These are phyloP conservation scores for Penicillium sclerotiorum DNA, from an alignment of 2,329 filamentous ascomycete species.

Conservation along the genomic window DNA sequence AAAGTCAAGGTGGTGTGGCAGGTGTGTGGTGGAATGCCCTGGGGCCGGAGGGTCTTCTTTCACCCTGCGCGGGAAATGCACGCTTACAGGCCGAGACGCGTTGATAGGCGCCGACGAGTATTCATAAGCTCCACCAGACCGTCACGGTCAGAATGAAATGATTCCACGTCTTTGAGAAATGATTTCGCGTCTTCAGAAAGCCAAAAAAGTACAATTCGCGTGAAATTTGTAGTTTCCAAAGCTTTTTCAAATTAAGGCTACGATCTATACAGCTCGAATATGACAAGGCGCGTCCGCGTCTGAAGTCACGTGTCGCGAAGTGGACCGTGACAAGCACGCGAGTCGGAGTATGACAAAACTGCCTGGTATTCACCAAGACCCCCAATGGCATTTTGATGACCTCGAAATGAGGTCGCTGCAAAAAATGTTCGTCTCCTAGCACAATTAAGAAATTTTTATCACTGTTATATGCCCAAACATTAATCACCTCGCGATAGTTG, in stretches of 20 bases:
- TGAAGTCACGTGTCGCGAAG: conserved; percentile 22
- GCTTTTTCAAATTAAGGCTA: background rate
- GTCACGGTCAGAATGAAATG: conserved; percentile 12
- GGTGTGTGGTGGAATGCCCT: conserved; percentile 39
- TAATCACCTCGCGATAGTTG: no score
- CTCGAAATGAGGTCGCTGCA: background rate
- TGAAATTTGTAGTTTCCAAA: background rate
- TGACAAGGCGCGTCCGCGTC: conserved; percentile 24
- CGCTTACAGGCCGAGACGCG: conserved; percentile 44
- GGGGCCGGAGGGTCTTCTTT: conserved; percentile 38
- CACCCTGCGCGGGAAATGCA: conserved; percentile 43
- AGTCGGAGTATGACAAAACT: conserved; percentile 20
- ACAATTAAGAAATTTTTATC: background rate
- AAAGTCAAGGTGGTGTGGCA: conserved; percentile 24
- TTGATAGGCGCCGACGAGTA: conserved; percentile 42
- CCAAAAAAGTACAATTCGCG: background rate
- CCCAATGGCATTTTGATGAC: conserved; percentile 4
- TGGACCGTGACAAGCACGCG: conserved; percentile 20
- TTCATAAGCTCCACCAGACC: conserved; percentile 37
- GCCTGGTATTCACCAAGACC: conserved; percentile 3
- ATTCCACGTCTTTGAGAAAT: background rate
- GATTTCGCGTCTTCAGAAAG: background rate
- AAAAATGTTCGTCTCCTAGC: background rate
- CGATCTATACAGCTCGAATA: conserved; percentile 13
- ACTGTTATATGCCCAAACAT: no score